A percentile compares a stretch with the other conserved stretches of the same genome.
Conservation (phyloP, 352 stramenopile genomes). For the Globisporangium irregulare region DNA sequence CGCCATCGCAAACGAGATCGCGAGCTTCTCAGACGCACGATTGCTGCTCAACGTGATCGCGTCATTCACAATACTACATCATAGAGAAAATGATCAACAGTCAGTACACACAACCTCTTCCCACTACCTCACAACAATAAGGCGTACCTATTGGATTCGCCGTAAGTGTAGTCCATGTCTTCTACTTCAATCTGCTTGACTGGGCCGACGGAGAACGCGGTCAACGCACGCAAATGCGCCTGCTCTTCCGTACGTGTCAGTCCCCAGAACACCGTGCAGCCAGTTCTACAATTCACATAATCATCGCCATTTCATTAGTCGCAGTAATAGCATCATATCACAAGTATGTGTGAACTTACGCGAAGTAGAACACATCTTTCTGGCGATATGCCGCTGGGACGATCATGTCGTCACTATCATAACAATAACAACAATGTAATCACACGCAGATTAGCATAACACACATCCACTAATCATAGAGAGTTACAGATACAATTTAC, state of each 20-base stretch:
- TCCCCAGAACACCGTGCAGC: slow-evolving; percentile 90
- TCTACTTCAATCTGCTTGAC: slow-evolving; percentile 86
- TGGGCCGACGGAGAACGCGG: slow-evolving; percentile 55
- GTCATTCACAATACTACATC: slow-evolving; percentile 63
- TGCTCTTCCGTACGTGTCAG: slow-evolving; percentile 80
- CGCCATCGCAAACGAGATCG: slow-evolving; percentile 91
- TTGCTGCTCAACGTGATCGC: slow-evolving; percentile 82
- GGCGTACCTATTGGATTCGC: slow-evolving; percentile 43
- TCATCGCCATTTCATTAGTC: slow-evolving; percentile 1
- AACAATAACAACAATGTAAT: background rate
- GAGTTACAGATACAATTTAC: background rate
- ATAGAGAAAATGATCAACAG: too few relatives aligned
- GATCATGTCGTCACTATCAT: slow-evolving; percentile 27
- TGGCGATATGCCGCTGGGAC: slow-evolving; percentile 55
- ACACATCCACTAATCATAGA: background rate
- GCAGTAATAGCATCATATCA: background rate
- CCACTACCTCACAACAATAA: too few relatives aligned
- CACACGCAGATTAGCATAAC: background rate
- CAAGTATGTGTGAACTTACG: slow-evolving; percentile 29
- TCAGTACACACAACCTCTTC: too few relatives aligned
- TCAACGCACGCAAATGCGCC: slow-evolving; percentile 59
- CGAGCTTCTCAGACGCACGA: slow-evolving; percentile 87
- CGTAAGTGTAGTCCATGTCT: slow-evolving; percentile 89
- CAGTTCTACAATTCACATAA: slow-evolving; percentile 40
- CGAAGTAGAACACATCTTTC: slow-evolving; percentile 87